Conservation (phyloP, 2,329 filamentous ascomycete species). For the Xylariaceae sp. region DNA sequence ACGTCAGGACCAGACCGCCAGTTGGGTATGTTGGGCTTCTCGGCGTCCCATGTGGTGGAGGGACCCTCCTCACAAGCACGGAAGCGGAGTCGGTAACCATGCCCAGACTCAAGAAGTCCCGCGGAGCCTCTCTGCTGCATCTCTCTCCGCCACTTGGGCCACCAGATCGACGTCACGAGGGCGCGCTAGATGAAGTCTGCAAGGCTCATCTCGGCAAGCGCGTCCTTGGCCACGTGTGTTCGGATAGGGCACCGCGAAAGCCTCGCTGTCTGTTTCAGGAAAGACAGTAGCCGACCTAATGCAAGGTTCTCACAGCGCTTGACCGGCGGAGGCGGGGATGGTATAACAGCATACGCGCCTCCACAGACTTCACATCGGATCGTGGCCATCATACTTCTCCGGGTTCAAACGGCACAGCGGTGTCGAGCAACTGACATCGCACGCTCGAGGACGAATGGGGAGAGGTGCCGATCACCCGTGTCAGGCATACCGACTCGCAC, state of each 20-base stretch:
- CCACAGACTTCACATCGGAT: background rate
- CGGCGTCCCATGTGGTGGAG: no score
- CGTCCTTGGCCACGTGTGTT: background rate
- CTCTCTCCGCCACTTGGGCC: background rate
- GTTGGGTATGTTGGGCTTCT: no score
- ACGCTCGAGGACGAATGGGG: no score
- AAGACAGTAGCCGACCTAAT: conserved; percentile 1
- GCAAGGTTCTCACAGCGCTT: no score
- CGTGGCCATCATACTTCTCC: background rate
- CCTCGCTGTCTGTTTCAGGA: no score
- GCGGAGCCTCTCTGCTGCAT: conserved; percentile 5
- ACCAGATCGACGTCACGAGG: background rate
- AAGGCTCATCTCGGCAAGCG: background rate
- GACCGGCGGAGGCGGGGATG: no score
- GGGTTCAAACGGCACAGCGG: background rate
- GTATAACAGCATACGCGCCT: background rate
- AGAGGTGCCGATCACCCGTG: background rate
- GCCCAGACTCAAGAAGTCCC: background rate
- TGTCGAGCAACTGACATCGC: no score
- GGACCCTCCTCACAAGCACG: no score
- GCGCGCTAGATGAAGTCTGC: conserved; percentile 1
- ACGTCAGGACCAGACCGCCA: no score
- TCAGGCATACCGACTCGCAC: conserved; percentile 2
- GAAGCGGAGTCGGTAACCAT: no score
- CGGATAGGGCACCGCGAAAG: background rate